A percentile compares a stretch with the other conserved stretches of the same genome.
Conservation (phyloP, 805 yeast genomes). For the Saccharomyces kudriavzevii region DNA sequence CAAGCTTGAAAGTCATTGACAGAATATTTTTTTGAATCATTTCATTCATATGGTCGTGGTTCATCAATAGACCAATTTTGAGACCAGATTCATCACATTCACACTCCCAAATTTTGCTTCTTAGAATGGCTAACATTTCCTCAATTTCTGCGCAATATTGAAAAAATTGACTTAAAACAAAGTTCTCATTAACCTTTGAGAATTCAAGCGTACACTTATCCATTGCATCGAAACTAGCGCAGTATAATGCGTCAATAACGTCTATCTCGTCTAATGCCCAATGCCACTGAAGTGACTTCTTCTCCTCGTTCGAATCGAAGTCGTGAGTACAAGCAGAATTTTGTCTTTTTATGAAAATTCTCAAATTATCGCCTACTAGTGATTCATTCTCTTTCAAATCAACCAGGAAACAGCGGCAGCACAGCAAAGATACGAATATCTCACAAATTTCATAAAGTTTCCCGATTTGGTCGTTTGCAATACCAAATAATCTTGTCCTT, state of each 20-base stretch:
- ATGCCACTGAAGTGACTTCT: not conserved
- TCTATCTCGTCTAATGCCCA: not conserved
- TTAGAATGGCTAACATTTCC: conserved; percentile 11
- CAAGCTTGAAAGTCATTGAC: conserved; percentile 27
- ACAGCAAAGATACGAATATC: not conserved
- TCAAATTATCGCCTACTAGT: not conserved
- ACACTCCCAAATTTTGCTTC: conserved; percentile 12
- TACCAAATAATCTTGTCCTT: not conserved
- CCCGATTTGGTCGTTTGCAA: not conserved
- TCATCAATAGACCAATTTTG: conserved; percentile 7
- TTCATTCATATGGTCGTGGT: conserved; percentile 20
- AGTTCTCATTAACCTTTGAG: not conserved
- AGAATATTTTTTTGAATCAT: conserved; percentile 35
- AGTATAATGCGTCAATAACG: not conserved
- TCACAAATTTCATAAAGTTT: not conserved
- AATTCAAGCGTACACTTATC: conserved; percentile 5
- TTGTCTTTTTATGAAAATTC: not conserved
- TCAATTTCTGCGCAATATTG: conserved; percentile 14
- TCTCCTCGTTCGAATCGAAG: not conserved
- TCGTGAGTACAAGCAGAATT: not conserved
- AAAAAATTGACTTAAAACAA: conserved; percentile 10
- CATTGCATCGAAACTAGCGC: conserved; percentile 4
- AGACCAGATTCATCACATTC: conserved; percentile 2
- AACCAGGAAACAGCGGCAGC: not conserved
- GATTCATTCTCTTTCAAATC: not conserved